Conservation (phyloP, 1,139 yeast genomes). For the Lodderomyces parapsilosis region DNA sequence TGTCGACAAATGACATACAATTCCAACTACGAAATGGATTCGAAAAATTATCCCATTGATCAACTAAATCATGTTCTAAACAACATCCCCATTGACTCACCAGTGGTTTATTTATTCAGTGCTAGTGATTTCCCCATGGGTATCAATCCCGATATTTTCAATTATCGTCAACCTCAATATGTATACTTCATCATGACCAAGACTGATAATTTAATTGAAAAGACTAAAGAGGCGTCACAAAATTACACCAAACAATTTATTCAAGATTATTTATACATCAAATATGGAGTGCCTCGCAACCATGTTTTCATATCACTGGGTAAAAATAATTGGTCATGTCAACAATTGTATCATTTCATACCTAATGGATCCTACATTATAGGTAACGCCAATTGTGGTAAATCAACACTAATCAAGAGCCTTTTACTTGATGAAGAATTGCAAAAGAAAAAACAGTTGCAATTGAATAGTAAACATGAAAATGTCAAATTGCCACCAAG, state of each 20-base stretch:
- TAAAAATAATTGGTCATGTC: conserved; percentile 51
- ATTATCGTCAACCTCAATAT: conserved; percentile 31
- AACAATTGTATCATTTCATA: conserved; percentile 29
- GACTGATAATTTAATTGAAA: conserved; percentile 50
- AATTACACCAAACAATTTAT: conserved; percentile 46
- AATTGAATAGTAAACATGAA: neutral
- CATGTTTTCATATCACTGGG: conserved; percentile 54
- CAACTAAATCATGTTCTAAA: conserved; percentile 36
- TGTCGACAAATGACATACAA: conserved; percentile 54
- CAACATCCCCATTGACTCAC: conserved; percentile 48
- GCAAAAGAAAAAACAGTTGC: conserved; percentile 2
- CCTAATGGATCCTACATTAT: conserved; percentile 52
- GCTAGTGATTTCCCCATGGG: conserved; percentile 72
- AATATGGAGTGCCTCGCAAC: conserved; percentile 40
- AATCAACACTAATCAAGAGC: conserved; percentile 62
- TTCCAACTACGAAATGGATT: conserved; percentile 27
- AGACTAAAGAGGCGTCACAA: conserved; percentile 24
- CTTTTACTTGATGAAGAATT: conserved; percentile 31
- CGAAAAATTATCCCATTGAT: conserved; percentile 35
- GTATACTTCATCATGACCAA: conserved; percentile 58
- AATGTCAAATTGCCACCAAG: conserved; percentile 11
- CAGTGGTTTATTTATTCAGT: conserved; percentile 59
- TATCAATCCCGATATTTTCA: conserved; percentile 38
- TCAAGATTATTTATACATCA: conserved; percentile 38
- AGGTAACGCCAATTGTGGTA: conserved; percentile 78